phyloP scores from a whole-genome alignment of 2,329 filamentous ascomycete species.

The Coniochaeta hoffmannii region DNA sequence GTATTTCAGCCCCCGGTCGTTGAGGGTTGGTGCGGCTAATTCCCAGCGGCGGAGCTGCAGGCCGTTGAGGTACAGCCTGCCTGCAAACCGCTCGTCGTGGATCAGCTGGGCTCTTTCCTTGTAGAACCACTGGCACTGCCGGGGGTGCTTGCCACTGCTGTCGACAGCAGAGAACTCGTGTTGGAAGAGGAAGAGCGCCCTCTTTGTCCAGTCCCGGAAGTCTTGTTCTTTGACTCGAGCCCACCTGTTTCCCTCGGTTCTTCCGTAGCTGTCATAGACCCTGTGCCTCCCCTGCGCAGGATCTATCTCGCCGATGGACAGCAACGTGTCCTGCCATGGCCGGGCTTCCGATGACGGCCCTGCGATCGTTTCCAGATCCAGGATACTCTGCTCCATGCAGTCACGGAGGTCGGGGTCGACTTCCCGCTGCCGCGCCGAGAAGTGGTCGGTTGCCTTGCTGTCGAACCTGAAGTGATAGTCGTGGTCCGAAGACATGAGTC shows the following conservation, averaged over 20 bases:
- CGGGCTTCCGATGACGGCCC: neutral
- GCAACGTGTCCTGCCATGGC: neutral
- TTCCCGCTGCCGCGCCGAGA: neutral
- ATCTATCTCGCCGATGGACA: neutral
- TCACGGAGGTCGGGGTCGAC: neutral
- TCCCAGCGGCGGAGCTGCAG: neutral
- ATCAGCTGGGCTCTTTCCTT: neutral
- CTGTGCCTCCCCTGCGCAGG: neutral
- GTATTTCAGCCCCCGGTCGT: neutral
- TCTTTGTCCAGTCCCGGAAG: neutral
- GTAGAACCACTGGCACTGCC: neutral
- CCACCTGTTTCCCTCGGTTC: neutral
- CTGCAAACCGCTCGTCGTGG: neutral
- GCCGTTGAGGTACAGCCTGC: neutral
- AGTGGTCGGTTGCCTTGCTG: neutral
- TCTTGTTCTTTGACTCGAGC: neutral
- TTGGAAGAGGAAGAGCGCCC: neutral
- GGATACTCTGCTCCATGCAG: neutral
- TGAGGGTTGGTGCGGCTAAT: neutral
- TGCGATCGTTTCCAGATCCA: neutral
- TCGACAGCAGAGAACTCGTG: neutral
- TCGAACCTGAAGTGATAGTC: neutral
- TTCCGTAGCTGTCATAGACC: neutral
- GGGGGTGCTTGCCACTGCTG: neutral
- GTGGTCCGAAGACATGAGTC: neutral